Percentiles rank a stretch among this genome's conserved stretches.
phyloP scores from a whole-genome alignment of 306 rosid species.

The Sicyos baderoa region DNA sequence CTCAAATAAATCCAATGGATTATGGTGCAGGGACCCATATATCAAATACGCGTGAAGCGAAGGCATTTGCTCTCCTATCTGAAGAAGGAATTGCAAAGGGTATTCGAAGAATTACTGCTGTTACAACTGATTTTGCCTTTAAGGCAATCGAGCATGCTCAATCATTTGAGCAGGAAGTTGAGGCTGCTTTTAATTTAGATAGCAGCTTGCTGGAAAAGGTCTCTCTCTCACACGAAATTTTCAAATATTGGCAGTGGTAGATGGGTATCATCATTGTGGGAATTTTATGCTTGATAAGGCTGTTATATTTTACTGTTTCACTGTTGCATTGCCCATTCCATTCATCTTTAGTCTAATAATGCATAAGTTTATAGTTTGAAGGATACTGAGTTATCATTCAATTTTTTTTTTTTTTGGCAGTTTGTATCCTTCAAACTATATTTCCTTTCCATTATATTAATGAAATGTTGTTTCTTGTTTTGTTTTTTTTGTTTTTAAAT shows the following conservation, averaged over 20 bases:
- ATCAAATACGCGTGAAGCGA: constrained; percentile 84
- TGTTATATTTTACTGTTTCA: not conserved
- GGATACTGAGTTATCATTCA: not conserved
- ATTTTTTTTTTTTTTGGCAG: too few relatives aligned
- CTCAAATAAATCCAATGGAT: constrained; percentile 23
- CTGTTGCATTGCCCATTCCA: not conserved
- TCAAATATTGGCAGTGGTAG: not conserved
- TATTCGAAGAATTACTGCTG: constrained; percentile 88
- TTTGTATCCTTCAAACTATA: too few relatives aligned
- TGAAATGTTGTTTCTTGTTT: too few relatives aligned
- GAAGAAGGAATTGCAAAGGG: constrained; percentile 99
- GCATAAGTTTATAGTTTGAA: not conserved
- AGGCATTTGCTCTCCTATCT: constrained; percentile 84
- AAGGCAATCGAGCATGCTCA: constrained; percentile 53
- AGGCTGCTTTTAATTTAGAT: constrained; percentile 48
- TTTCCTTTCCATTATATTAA: too few relatives aligned
- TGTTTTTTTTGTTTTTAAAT: too few relatives aligned
- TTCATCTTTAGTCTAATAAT: not conserved
- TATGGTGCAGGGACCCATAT: constrained; percentile 68
- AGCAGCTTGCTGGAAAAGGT: constrained; percentile 87
- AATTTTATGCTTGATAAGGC: not conserved
- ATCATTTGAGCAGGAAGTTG: constrained; percentile 72
- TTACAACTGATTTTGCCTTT: constrained; percentile 62
- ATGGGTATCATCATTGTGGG: not conserved
- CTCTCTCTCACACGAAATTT: not conserved